These are phyloP conservation scores for Pseudocercospora ulei DNA, from an alignment of 2,329 filamentous ascomycete species.

Conservation along the genomic window DNA sequence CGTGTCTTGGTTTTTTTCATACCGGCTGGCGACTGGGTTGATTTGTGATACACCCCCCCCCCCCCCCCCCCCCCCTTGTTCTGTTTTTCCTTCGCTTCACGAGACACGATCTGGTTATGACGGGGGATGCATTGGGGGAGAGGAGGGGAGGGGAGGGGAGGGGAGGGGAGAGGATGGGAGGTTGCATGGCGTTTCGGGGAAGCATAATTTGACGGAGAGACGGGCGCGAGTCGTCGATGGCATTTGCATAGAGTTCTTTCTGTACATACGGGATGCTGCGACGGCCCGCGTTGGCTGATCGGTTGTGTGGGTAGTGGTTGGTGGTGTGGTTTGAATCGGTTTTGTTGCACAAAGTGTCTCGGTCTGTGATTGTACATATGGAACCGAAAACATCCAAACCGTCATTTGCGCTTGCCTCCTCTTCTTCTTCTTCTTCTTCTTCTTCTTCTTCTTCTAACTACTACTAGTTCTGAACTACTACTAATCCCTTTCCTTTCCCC, in stretches of 20 bases:
- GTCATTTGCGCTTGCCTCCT: background rate
- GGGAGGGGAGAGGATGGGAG: background rate
- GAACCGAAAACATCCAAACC: slow-evolving; percentile 1
- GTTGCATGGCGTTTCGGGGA: background rate
- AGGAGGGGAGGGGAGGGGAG: background rate
- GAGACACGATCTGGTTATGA: background rate
- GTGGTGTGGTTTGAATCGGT: background rate
- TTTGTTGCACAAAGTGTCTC: slow-evolving; percentile 2
- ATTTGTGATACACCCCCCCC: too few relatives aligned
- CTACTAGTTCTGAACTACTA: background rate
- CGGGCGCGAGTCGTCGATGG: background rate
- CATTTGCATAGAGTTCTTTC: slow-evolving; percentile 1
- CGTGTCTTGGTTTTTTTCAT: too few relatives aligned
- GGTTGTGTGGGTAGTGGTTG: too few relatives aligned
- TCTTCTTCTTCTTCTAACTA: too few relatives aligned
- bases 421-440: background rate
- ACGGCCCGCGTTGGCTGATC: background rate
- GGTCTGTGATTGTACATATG: slow-evolving; percentile 6
- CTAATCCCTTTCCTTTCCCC: too few relatives aligned
- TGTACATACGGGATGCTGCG: slow-evolving; percentile 5
- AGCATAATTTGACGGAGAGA: background rate
- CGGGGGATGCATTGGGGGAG: background rate
- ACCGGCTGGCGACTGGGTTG: too few relatives aligned
- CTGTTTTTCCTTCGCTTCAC: slow-evolving; percentile 6
- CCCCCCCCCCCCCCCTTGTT: too few relatives aligned